Conservation (phyloP, 495 filamentous ascomycete species). For the Margaritispora aquatica region DNA sequence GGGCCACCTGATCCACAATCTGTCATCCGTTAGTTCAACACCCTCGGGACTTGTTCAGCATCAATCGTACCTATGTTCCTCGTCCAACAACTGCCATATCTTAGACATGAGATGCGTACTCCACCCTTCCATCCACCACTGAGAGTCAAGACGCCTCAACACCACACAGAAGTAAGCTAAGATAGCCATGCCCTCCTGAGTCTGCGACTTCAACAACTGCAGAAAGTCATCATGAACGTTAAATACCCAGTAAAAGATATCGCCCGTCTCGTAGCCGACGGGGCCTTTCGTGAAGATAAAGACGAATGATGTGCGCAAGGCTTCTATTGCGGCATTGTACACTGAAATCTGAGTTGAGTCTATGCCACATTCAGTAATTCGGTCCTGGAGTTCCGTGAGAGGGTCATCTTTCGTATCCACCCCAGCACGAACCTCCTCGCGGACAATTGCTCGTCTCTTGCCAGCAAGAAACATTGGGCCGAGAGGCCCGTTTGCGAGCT, state of each 20-base stretch:
- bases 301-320: conserved; percentile 2
- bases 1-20: conserved; percentile 35
- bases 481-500: conserved; percentile 20
- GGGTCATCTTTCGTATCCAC: not conserved
- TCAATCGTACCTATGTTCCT: conserved; percentile 30
- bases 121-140: conserved; percentile 40
- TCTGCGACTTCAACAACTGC: conserved; percentile 26
- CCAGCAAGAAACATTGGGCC: conserved; percentile 29
- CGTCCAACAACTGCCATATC: conserved; percentile 31
- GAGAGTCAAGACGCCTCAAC: conserved; percentile 28
- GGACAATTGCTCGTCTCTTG: conserved; percentile 7
- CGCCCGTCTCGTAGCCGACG: conserved; percentile 21
- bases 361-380: not conserved
- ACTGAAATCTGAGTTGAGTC: conserved; percentile 7
- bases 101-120: conserved; percentile 30
- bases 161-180: conserved; percentile 37
- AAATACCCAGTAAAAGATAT: conserved; percentile 36
- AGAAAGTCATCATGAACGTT: conserved; percentile 27
- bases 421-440: not conserved
- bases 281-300: conserved; percentile 5
- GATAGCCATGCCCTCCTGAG: conserved; percentile 33
- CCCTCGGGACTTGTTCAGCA: no score
- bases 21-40: not conserved
- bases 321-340: conserved; percentile 7
- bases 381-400: not conserved